These are phyloP conservation scores for Saccharomyces hybrid DNA, from an alignment of 1,139 yeast species.

Conservation along the genomic window DNA sequence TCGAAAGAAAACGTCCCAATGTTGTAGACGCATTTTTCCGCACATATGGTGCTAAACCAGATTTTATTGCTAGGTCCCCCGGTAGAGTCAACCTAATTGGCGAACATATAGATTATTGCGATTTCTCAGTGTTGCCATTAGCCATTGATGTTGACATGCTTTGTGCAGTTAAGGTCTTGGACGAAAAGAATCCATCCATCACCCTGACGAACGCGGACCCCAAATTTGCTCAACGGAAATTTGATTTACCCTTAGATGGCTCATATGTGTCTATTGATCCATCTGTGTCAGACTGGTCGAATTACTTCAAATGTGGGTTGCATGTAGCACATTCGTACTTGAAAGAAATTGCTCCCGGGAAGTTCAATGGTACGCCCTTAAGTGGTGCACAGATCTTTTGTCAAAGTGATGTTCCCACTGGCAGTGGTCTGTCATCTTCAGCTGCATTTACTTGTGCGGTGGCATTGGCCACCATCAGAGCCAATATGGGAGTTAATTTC, in stretches of 20 bases:
- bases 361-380: slow-evolving; percentile 15
- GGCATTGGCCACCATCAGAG: slow-evolving; percentile 49
- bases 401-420: slow-evolving; percentile 65
- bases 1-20: slow-evolving; percentile 11
- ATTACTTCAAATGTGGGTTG: slow-evolving; percentile 61
- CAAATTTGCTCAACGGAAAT: slow-evolving; percentile 36
- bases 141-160: slow-evolving; percentile 61
- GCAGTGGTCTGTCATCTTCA: slow-evolving; percentile 58
- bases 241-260: slow-evolving; percentile 41
- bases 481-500: slow-evolving; percentile 39
- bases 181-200: slow-evolving; percentile 31
- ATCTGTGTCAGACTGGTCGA: slow-evolving; percentile 50
- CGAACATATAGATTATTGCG: slow-evolving; percentile 66
- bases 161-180: slow-evolving; percentile 41
- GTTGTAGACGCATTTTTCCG: slow-evolving; percentile 13
- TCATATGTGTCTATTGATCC: slow-evolving; percentile 44
- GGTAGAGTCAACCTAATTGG: slow-evolving; percentile 72
- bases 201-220: slow-evolving; percentile 39
- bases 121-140: slow-evolving; percentile 65
- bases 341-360: slow-evolving; percentile 30
- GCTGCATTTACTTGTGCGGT: slow-evolving; percentile 59
- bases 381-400: slow-evolving; percentile 47
- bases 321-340: slow-evolving; percentile 52
- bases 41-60: slow-evolving; percentile 10
- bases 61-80: slow-evolving; percentile 54